Evolutionary conservation across 495 filamentous ascomycete species (phyloP).

Genomic region (Monascus purpureus): DNA sequence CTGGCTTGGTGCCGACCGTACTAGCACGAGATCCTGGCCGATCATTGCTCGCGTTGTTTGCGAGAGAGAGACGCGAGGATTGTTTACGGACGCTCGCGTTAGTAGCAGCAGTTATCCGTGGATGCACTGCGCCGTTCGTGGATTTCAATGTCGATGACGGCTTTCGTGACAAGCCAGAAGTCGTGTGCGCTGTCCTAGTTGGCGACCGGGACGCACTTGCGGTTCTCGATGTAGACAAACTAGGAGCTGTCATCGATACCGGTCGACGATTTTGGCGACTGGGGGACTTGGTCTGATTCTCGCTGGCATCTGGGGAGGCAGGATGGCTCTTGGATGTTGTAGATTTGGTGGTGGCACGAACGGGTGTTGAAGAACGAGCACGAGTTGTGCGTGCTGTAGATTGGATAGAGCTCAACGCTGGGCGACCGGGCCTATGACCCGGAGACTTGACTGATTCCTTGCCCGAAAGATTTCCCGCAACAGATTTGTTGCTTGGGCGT

Average conservation of each 20-base stretch:
- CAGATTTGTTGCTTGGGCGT: too few species aligned
- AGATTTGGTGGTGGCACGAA: conserved; percentile 16
- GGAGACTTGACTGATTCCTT: conserved; percentile 17
- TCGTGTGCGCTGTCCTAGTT: conserved; percentile 28
- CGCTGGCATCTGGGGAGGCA: conserved; percentile 18
- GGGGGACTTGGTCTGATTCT: conserved; percentile 50
- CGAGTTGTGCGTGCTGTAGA: conserved; percentile 12
- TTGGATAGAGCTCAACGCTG: conserved; percentile 18
- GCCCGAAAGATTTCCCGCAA: neutral
- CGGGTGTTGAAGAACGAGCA: conserved; percentile 18
- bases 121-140: conserved; percentile 6
- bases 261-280: conserved; percentile 49
- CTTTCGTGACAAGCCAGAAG: conserved; percentile 26
- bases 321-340: conserved; percentile 5
- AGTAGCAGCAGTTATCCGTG: conserved; percentile 12
- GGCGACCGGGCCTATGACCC: conserved; percentile 20
- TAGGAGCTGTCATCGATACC: conserved; percentile 46
- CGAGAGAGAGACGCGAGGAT: conserved; percentile 27
- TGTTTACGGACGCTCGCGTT: conserved; percentile 17
- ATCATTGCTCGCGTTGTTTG: conserved; percentile 17
- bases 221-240: conserved; percentile 42
- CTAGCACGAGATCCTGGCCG: conserved; percentile 30
- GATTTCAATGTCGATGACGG: conserved; percentile 29
- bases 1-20: conserved; percentile 26
- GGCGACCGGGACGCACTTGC: conserved; percentile 25